Evolutionary conservation across 352 stramenopile genomes (phyloP), one percentile per base, ranked within the genome.

Genomic region (Phytophthora capsici): DNA sequence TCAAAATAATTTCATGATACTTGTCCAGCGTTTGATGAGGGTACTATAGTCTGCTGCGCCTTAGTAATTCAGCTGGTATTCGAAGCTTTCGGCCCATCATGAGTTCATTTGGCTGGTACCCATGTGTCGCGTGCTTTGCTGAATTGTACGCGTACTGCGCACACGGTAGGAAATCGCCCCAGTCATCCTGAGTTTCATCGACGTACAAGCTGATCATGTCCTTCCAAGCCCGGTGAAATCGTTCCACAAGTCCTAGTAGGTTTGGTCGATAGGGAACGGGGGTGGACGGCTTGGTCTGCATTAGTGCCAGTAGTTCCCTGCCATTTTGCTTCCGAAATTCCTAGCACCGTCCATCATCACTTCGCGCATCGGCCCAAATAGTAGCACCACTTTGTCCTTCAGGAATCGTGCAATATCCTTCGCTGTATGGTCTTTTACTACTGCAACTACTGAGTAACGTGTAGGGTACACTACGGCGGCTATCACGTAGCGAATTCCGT

Each of bases 151-250:
- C 28, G 14, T 62, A 56, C 20, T 53, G 6, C 4, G 43, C 43
- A 16, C 17, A 30, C 1, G 37, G 26, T 14, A 75, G 9, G 38
- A 57, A 71, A 13, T 64, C 51, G 16, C 67, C 55, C 60, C 60
- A 75, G 20, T 66, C 60, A 30, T 57, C 25, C 12, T 66, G 63
- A 1, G n/a, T 5, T 6, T 62, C 32, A 14, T 43, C 34, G 3
- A 66, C 48, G 19, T 65, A 63, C 1, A 71, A 25, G 9, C 30
- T 38, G 3, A 75, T 37, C 17, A 71, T 63, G 20, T 66, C 56
- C 16, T 71, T 71, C 61, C 57, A 66, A 6, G 44, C 66, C 0
- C 46, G 6, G 12, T 68, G 66, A 25, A 71, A 77, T 2, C 49
- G 23, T 14, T 70, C 45, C 0, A 74, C 50, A 2, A 74, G n/a